Evolutionary conservation across 352 stramenopile species (phyloP), one percentile per base, ranked within the genome.

Genomic region (Pythium phragmiticola): DNA sequence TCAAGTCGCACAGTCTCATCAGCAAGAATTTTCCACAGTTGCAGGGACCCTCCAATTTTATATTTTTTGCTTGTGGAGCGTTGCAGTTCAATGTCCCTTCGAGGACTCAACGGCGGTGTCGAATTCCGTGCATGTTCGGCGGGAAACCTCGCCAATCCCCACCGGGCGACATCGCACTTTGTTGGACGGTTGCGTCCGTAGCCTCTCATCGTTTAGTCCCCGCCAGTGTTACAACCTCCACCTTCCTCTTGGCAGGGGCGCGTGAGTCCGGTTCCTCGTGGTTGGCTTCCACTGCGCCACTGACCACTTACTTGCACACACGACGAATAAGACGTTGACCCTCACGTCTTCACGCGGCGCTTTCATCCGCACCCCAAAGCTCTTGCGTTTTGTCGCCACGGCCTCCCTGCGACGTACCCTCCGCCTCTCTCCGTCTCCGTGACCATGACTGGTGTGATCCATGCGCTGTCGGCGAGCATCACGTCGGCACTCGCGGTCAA

Each of bases 401-500:
- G 21, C 17, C 33, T 57, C 50, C 23, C 50, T 12, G 30, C 50
- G 28, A 41, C 23, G 12, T 16, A 2, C 23, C n/a, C 49, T 89
- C 63, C 70, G 76, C 30, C 72, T 69, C 16, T 74, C 65, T 50
- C 48, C 78, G 21, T 89, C 78, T 77, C 76, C 76, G 48, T 60
- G 78, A 23, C 37, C 55, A 85, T 87, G 76, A 80, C 70, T 49
- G 66, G 68, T 45, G 63, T 78, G 17, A 71, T 78, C 19, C 75
- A 82, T 57, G 54, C 77, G 16, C 65, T 90, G n/a, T 78, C 77
- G 17, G 78, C 74, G 48, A 76, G 62, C 23, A 88, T 92, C 61
- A 88, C 77, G 42, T 89, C 81, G 28, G 82, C 81, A 14, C 63
- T 90, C 28, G 82, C 77, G 9, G 73, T 89, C 47, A 89, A 89